Evolutionary conservation across 1,284 basidiomycete genomes (phyloP), one percentile per base, ranked within the genome.

Genomic region (Ceratobasidium sp.): DNA sequence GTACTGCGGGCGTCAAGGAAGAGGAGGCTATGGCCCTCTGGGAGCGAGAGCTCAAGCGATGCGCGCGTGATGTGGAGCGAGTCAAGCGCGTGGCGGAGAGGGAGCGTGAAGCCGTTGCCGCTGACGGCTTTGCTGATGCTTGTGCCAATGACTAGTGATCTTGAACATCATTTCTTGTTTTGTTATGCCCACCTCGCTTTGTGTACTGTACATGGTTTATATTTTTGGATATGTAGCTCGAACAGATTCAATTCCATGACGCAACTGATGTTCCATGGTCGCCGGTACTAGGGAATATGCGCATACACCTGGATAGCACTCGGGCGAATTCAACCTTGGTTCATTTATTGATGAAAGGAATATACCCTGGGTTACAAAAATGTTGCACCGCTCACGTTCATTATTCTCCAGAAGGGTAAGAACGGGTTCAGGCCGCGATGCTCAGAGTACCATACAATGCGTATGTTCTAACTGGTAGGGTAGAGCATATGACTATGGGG

Each of bases 1-100:
- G 64, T n/a, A 79, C 80, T 1, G 79, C 79, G 0, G 86, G 89
- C 70, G 82, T 86, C 41, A 84, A 83, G 60, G 87, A 89, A 76
- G 90, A 91, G 77, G 91, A 92, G 74, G 84, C 90, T 21, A 84
- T 85, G 41, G 83, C 83, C 5, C 87, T 93, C 62, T 93, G 90
- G 89, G 82, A 85, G 41, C 83, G 85, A 73, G 92, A 93, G 80
- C 83, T 81, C 57, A 79, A 81, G 10, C 83, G 85, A 72, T 83
- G 90, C 61, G 78, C 79, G 32, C 85, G 85, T 59, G 91, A 92
- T n/a, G 74, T 64, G n/a, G 74, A 73, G 50, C 60, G 53, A 9
- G 65, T 70, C 28, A 70, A 70, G 41, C 65, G 65, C 18, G 65
- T 55, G 4, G 65, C 53, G 23, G 65, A 70, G 41, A 53, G 65